A percentile compares a stretch with the other conserved stretches of the same genome.
Conservation (phyloP, 257 asterid species). For the Solanum gandarillasii region DNA sequence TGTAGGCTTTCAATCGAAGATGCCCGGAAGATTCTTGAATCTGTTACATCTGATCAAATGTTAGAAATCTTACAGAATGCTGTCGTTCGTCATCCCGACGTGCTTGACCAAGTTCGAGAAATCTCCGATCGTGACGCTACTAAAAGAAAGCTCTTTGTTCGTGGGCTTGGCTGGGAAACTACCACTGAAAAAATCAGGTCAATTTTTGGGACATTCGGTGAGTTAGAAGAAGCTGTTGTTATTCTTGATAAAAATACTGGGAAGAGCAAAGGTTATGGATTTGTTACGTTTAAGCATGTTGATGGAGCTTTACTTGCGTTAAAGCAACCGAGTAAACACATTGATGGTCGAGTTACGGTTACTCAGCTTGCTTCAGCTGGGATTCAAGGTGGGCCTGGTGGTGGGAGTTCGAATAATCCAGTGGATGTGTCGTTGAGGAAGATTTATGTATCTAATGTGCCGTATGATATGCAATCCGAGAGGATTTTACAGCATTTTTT, state of each 20-base stretch:
- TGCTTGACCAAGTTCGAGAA: slow-evolving; percentile 58
- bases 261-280: slow-evolving; percentile 72
- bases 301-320: slow-evolving; percentile 70
- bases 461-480: slow-evolving; percentile 64
- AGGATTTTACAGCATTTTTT: slow-evolving; percentile 59
- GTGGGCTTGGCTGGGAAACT: slow-evolving; percentile 91
- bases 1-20: slow-evolving; percentile 46
- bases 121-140: slow-evolving; percentile 47
- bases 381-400: slow-evolving; percentile 36
- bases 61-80: slow-evolving; percentile 55
- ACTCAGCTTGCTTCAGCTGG: slow-evolving; percentile 85
- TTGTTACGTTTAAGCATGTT: slow-evolving; percentile 61
- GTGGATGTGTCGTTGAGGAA: slow-evolving; percentile 65
- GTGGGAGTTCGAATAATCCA: slow-evolving; percentile 30
- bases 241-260: slow-evolving; percentile 68
- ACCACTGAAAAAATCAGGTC: slow-evolving; percentile 61
- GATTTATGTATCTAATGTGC: slow-evolving; percentile 74
- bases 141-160: slow-evolving; percentile 76
- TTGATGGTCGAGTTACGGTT: slow-evolving; percentile 76
- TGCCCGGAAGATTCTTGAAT: slow-evolving; percentile 48
- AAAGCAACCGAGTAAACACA: slow-evolving; percentile 74
- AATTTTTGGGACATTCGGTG: slow-evolving; percentile 52
- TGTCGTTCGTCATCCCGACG: slow-evolving; percentile 49
- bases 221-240: slow-evolving; percentile 72
- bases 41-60: slow-evolving; percentile 58